These are phyloP conservation scores for Panellus pusillus DNA, from an alignment of 768 basidiomycete species.

Conservation along the genomic window DNA sequence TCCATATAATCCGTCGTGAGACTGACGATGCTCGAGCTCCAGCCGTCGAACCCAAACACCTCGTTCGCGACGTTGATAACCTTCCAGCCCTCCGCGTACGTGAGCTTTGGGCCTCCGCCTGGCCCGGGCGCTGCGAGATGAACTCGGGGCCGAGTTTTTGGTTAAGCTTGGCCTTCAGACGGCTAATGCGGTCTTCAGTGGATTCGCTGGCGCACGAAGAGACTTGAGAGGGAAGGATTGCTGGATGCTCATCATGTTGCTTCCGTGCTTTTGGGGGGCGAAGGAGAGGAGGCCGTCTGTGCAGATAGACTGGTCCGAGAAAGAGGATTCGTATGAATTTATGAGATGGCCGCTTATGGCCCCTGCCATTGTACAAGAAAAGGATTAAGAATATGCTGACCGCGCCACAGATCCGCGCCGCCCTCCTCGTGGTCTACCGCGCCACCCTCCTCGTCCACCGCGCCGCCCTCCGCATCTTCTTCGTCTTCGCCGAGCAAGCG, in stretches of 20 bases:
- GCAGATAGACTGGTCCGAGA: slow-evolving; percentile 31
- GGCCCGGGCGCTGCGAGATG: slow-evolving; percentile 89
- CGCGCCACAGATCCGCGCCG: too few species aligned
- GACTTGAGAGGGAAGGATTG: slow-evolving; percentile 25
- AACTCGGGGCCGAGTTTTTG: slow-evolving; percentile 94
- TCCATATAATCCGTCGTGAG: slow-evolving; percentile 82
- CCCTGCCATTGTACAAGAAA: slow-evolving; percentile 47
- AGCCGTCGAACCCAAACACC: slow-evolving; percentile 97
- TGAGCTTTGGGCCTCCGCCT: slow-evolving; percentile 82
- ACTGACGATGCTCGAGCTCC: slow-evolving; percentile 79
- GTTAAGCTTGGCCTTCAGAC: slow-evolving; percentile 78
- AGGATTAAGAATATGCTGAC: slow-evolving; percentile 17
- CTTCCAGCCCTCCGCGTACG: slow-evolving; percentile 97
- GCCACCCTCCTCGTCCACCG: too few species aligned
- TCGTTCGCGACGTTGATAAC: slow-evolving; percentile 98
- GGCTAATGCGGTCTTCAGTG: slow-evolving; percentile 63
- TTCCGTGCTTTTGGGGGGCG: slow-evolving; percentile 59
- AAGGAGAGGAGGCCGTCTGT: slow-evolving; percentile 63
- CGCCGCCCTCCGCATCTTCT: too few species aligned
- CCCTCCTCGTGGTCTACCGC: too few species aligned
- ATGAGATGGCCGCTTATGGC: slow-evolving; percentile 61
- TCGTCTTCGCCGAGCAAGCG: too few species aligned
- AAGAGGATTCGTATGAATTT: slow-evolving; percentile 41
- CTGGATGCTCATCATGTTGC: slow-evolving; percentile 25
- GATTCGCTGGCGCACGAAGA: slow-evolving; percentile 55